Conservation (phyloP, 306 rosid genomes). For the Castanospermum australe region DNA sequence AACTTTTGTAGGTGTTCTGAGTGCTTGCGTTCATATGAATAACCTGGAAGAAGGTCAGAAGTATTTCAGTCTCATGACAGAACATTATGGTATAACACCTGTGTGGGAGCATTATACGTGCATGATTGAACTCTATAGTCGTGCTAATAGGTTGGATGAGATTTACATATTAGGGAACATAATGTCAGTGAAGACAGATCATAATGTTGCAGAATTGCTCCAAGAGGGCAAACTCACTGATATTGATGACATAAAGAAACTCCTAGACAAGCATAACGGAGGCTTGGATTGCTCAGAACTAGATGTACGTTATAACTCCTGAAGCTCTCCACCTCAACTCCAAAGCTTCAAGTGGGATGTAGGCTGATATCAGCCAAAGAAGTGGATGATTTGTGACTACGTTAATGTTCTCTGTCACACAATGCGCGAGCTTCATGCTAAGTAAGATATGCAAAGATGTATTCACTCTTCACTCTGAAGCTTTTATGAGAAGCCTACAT, state of each 20-base stretch:
- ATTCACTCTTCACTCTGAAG: background rate
- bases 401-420: background rate
- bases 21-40: conserved; percentile 35
- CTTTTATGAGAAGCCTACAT: background rate
- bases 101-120: conserved; percentile 53
- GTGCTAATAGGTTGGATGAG: conserved; percentile 31
- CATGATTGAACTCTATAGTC: conserved; percentile 54
- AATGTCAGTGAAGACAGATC: conserved; percentile 10
- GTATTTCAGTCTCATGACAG: conserved; percentile 51
- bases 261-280: conserved; percentile 10
- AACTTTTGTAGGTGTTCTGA: conserved; percentile 46
- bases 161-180: background rate
- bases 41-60: conserved; percentile 30
- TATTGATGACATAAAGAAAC: conserved; percentile 23
- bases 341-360: background rate
- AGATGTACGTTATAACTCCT: conserved; percentile 12
- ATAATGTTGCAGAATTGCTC: conserved; percentile 36
- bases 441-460: background rate
- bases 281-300: conserved; percentile 8
- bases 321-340: background rate
- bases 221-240: conserved; percentile 23
- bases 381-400: conserved; percentile 5
- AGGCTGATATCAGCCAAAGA: background rate
- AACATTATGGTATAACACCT: conserved; percentile 51
- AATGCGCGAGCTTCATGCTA: background rate